A percentile compares a stretch with the other conserved stretches of the same genome.
These are phyloP conservation scores for Thalassiosira hispida DNA, from an alignment of 352 stramenopile species.

Conservation along the genomic window DNA sequence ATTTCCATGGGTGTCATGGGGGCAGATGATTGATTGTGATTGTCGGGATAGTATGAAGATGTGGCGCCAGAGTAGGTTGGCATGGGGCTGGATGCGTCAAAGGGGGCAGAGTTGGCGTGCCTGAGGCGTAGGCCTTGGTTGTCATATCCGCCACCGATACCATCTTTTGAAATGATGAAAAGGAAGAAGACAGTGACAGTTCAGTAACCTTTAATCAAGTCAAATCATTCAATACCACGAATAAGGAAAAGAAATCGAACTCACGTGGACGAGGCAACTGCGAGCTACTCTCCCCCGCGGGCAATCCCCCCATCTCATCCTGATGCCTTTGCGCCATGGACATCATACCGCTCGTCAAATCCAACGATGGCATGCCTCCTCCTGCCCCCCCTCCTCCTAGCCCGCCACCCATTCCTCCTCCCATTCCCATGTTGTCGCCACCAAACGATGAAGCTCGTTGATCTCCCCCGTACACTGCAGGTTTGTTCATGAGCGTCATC, in stretches of 20 bases:
- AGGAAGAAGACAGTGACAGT: constrained; percentile 17
- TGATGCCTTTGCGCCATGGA: constrained; percentile 58
- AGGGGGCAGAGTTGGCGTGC: constrained; percentile 37
- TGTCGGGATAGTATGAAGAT: constrained; percentile 62
- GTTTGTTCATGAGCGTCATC: constrained; percentile 71
- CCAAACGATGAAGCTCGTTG: constrained; percentile 36
- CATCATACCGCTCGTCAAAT: constrained; percentile 77
- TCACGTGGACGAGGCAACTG: constrained; percentile 76
- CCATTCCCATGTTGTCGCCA: constrained; percentile 9
- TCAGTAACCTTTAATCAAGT: not conserved
- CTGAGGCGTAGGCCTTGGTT: constrained; percentile 51
- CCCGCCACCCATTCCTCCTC: constrained; percentile 17
- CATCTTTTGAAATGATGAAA: constrained; percentile 39
- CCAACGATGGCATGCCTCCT: constrained; percentile 59
- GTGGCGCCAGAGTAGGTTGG: constrained; percentile 41
- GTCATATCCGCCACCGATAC: constrained; percentile 22
- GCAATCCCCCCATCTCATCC: constrained; percentile 53
- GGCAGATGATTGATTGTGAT: constrained; percentile 21
- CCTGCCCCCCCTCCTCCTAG: constrained; percentile 7
- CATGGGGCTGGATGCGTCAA: constrained; percentile 27
- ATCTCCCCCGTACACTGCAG: constrained; percentile 59
- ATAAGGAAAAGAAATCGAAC: constrained; percentile 33
- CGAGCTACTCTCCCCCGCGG: constrained; percentile 59
- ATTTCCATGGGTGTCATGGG: constrained; percentile 81
- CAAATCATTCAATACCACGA: no score